Conservation (phyloP, 495 filamentous ascomycete species). For the Bacidia rubella region DNA sequence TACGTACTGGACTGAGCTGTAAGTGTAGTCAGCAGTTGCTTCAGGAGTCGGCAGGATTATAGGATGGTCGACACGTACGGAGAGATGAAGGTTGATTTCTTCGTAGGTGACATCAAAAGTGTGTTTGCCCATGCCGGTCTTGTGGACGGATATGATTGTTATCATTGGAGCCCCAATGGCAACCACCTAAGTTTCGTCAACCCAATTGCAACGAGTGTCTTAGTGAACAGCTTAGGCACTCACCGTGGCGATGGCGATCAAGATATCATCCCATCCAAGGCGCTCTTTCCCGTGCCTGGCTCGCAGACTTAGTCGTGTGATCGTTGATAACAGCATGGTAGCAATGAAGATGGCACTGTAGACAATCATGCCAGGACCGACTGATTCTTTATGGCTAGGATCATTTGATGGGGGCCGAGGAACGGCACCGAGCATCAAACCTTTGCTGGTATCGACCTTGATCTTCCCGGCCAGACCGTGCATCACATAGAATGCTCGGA, state of each 20-base stretch:
- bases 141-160: background rate
- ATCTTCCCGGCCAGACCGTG: background rate
- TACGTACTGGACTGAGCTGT: too few species aligned
- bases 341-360: too few species aligned
- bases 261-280: background rate
- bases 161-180: background rate
- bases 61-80: too few species aligned
- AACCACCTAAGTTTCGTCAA: too few species aligned
- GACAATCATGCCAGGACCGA: too few species aligned
- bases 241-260: background rate
- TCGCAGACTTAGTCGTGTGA: too few species aligned
- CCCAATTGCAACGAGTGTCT: background rate
- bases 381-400: too few species aligned
- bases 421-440: background rate
- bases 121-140: constrained; percentile 8
- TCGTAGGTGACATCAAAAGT: constrained; percentile 14
- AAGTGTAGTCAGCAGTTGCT: background rate
- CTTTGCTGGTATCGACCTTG: background rate
- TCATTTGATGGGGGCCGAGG: background rate
- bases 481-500: background rate
- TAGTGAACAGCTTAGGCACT: background rate
- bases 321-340: too few species aligned
- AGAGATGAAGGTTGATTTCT: too few species aligned
- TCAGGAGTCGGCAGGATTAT: background rate
- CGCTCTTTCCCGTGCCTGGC: too few species aligned